Evolutionary conservation across 2,329 filamentous ascomycete species (phyloP).

Genomic region (Leptographium lundbergii): DNA sequence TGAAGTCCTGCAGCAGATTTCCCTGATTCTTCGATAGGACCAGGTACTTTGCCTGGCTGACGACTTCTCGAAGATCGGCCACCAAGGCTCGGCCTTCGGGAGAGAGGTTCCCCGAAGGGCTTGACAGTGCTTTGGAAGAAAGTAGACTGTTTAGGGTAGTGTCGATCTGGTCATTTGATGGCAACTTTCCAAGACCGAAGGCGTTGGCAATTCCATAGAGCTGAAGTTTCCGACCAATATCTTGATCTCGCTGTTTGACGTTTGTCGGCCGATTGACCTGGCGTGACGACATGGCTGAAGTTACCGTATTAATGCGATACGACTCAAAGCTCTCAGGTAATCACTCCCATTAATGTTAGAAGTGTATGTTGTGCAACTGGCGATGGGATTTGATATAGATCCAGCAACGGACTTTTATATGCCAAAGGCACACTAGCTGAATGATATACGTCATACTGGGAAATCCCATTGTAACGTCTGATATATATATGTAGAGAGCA

Average conservation of each 20-base stretch:
- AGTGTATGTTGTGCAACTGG: not conserved
- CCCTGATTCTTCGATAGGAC: slow-evolving; percentile 90
- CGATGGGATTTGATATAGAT: not conserved
- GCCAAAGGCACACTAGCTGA: not conserved
- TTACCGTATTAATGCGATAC: not conserved
- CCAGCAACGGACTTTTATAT: not conserved
- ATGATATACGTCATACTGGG: not conserved
- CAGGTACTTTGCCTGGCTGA: slow-evolving; percentile 73
- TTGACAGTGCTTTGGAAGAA: slow-evolving; percentile 53
- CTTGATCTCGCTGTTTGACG: slow-evolving; percentile 62
- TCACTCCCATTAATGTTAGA: too few species aligned
- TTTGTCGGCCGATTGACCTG: slow-evolving; percentile 63
- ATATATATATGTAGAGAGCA: not conserved
- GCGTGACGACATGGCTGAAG: slow-evolving; percentile 17
- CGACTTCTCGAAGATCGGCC: slow-evolving; percentile 62
- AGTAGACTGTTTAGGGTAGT: slow-evolving; percentile 84
- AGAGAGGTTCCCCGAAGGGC: slow-evolving; percentile 66
- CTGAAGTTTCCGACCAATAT: slow-evolving; percentile 90
- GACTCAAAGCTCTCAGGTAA: not conserved
- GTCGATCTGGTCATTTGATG: slow-evolving; percentile 94
- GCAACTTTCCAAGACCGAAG: slow-evolving; percentile 80
- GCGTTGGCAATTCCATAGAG: slow-evolving; percentile 82
- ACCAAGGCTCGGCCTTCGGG: slow-evolving; percentile 70
- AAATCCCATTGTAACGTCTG: not conserved
- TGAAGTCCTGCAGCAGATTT: slow-evolving; percentile 89